Evolutionary conservation across 306 rosid species (phyloP), one percentile per base, ranked within the genome.

Genomic region (Quercus alba): DNA sequence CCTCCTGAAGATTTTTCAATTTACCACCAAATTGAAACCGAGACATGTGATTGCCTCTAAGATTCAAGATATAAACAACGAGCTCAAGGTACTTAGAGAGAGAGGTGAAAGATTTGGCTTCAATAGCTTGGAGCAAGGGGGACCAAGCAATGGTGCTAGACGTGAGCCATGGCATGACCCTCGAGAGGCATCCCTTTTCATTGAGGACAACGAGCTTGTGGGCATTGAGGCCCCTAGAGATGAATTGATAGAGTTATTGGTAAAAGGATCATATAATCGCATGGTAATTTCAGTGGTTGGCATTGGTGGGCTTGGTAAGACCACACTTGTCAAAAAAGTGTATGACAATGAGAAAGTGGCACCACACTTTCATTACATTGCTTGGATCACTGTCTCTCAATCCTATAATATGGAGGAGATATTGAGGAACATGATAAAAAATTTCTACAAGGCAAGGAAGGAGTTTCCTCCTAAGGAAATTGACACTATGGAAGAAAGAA

Each of bases 301-400:
- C 15, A 46, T 46, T 46, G 44, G 41, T 25, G 5, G 10, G 31
- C 31, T 62, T 49, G 80, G 80, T 9, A 76, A 76, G 64, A 76
- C 73, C 1, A 49, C 80, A 17, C 9, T 76, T 17, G 80, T 11
- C 62, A 76, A 49, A 38, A 76, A 63, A 15, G n/a, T 76, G 6
- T 64, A 64, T 57, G 30, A 63, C 6, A 76, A 64, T 21, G 49
- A 76, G 33, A 19, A 49, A 2, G 30, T 23, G 26, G 18, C 44
- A 2, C 4, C 14, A 11, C 52, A 46, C 63, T 76, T 51, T 49
- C n/a, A 64, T 12, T 18, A 51, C 30, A 25, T 5, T 64, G 80
- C 73, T 63, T 76, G 80, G 73, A 28, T 76, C 51, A 76, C 63
- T 3, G 58, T 76, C 9, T 49, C 80, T 46, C 63, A 19, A 2